phyloP scores from a whole-genome alignment of 208 protist genomes.

The Wallacemonas rigidus region DNA sequence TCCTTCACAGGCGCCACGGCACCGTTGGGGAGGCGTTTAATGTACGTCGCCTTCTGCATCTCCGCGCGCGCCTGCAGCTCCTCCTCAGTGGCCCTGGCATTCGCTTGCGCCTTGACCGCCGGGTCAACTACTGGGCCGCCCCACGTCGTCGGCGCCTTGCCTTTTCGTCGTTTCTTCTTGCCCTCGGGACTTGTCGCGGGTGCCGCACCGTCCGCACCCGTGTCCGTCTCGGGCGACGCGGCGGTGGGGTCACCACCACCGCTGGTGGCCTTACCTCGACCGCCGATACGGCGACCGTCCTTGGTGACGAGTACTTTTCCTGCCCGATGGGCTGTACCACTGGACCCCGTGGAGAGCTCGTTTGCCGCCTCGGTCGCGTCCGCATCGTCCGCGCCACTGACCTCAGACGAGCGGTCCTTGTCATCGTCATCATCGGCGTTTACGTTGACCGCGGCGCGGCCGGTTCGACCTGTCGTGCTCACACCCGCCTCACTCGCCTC shows the following conservation, averaged over 20 bases:
- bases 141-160: slow-evolving; percentile 73
- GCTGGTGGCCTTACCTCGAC: slow-evolving; percentile 31
- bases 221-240: slow-evolving; percentile 9
- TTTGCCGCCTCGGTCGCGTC: neutral
- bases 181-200: neutral
- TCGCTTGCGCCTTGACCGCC: slow-evolving; percentile 39
- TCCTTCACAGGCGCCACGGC: slow-evolving; percentile 71
- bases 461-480: slow-evolving; percentile 21
- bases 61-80: slow-evolving; percentile 74
- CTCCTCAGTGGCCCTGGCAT: slow-evolving; percentile 51
- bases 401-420: slow-evolving; percentile 8
- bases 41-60: slow-evolving; percentile 68
- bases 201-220: neutral
- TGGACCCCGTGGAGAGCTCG: neutral
- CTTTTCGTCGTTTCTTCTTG: slow-evolving; percentile 43
- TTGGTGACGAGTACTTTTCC: slow-evolving; percentile 60
- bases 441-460: neutral
- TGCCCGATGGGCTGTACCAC: slow-evolving; percentile 5
- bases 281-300: slow-evolving; percentile 57
- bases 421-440: slow-evolving; percentile 19
- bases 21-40: slow-evolving; percentile 73
- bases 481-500: slow-evolving; percentile 47
- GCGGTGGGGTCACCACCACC: slow-evolving; percentile 3
- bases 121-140: slow-evolving; percentile 39
- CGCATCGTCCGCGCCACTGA: neutral